Percentiles rank a stretch among this genome's conserved stretches.
Conservation (phyloP, 2,329 filamentous ascomycete species). For the Colletotrichum cordylinicola region DNA sequence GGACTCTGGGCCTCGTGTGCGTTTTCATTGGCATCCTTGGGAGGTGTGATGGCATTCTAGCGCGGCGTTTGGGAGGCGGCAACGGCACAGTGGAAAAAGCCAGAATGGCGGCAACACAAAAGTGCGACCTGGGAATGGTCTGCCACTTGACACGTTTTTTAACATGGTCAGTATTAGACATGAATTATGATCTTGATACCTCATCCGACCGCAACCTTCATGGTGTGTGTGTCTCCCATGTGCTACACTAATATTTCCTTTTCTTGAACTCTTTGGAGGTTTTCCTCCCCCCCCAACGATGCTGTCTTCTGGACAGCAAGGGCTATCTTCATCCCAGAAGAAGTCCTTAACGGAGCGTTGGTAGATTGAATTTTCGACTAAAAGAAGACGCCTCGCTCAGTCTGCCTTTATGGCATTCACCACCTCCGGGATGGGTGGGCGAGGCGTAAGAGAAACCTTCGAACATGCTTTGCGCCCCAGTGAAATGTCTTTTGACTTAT, state of each 20-base stretch:
- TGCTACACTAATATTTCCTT: slow-evolving; percentile 18
- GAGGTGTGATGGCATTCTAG: slow-evolving; percentile 28
- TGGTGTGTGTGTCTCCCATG: neutral
- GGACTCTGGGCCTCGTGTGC: neutral
- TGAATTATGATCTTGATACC: slow-evolving; percentile 25
- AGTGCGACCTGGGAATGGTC: slow-evolving; percentile 9
- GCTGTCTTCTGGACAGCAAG: slow-evolving; percentile 78
- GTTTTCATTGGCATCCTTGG: slow-evolving; percentile 9
- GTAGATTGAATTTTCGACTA: slow-evolving; percentile 56
- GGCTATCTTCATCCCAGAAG: slow-evolving; percentile 71
- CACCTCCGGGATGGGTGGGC: slow-evolving; percentile 38
- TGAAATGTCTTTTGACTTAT: neutral
- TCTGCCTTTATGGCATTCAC: slow-evolving; percentile 29
- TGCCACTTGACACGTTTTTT: neutral
- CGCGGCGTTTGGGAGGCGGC: slow-evolving; percentile 34
- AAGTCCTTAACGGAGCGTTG: slow-evolving; percentile 85
- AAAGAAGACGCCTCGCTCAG: slow-evolving; percentile 43
- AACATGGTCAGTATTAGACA: slow-evolving; percentile 22
- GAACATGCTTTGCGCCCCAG: slow-evolving; percentile 30
- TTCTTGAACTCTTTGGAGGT: neutral
- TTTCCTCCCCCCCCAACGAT: slow-evolving; percentile 56
- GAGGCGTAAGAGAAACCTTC: slow-evolving; percentile 48
- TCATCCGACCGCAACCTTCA: slow-evolving; percentile 19
- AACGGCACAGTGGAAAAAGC: slow-evolving; percentile 13
- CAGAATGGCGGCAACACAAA: slow-evolving; percentile 25